phyloP scores from a whole-genome alignment of 345 rosid genomes.

The Diplotaxis tenuifolia region DNA sequence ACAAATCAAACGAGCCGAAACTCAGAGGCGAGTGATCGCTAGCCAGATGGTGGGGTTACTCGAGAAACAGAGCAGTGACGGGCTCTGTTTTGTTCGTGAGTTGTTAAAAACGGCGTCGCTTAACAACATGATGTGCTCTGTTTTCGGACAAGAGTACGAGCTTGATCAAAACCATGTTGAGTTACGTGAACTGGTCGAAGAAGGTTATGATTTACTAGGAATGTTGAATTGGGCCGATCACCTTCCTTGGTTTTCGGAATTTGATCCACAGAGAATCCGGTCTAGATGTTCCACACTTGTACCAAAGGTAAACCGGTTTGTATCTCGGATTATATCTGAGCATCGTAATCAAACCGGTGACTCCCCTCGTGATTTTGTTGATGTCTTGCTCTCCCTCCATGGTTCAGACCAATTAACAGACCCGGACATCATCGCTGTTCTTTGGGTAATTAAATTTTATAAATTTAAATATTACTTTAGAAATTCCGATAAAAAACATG shows the following conservation, averaged over 20 bases:
- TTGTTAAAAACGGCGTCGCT: conserved; percentile 63
- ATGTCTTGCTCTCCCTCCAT: conserved; percentile 59
- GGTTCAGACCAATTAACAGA: conserved; percentile 54
- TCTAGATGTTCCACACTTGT: conserved; percentile 61
- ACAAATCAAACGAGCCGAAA: conserved; percentile 50
- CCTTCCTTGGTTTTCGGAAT: conserved; percentile 61
- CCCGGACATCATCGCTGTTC: conserved; percentile 70
- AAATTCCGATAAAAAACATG: not conserved
- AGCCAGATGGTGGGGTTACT: conserved; percentile 49
- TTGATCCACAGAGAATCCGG: conserved; percentile 68
- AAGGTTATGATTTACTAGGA: conserved; percentile 68
- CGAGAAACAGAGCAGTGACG: conserved; percentile 15
- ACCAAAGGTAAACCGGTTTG: conserved; percentile 65
- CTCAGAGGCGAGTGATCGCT: conserved; percentile 46
- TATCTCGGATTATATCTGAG: conserved; percentile 48
- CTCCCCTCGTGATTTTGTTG: conserved; percentile 58
- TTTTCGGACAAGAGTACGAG: conserved; percentile 58
- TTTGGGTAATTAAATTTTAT: conserved; percentile 51
- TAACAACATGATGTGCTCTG: conserved; percentile 74
- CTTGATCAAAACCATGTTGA: conserved; percentile 39
- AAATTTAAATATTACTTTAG: not conserved
- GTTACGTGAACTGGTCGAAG: conserved; percentile 54
- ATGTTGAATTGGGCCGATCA: conserved; percentile 70
- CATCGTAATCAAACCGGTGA: conserved; percentile 42
- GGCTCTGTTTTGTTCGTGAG: conserved; percentile 48